Evolutionary conservation across 2,329 filamentous ascomycete genomes (phyloP).

Genomic region (Colletotrichum tofieldiae): DNA sequence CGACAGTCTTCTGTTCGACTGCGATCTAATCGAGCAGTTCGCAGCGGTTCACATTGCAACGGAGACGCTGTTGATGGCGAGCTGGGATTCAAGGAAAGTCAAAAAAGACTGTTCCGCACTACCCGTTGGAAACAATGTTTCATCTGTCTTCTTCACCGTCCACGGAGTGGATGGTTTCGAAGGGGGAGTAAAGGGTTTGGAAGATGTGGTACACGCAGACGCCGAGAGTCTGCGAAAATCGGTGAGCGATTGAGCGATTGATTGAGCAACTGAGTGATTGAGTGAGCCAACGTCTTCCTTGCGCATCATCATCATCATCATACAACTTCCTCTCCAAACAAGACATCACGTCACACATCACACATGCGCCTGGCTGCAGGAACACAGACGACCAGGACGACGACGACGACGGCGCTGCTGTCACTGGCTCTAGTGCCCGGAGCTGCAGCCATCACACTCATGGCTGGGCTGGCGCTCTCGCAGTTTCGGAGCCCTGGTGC

Average conservation of each 20-base stretch:
- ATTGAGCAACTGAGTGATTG: no score
- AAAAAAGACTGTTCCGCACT: constrained; percentile 19
- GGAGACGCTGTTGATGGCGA: constrained; percentile 1
- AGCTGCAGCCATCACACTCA: not conserved
- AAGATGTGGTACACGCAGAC: not conserved
- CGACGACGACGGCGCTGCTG: constrained; percentile 10
- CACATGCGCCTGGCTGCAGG: not conserved
- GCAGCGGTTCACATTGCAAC: constrained; percentile 5
- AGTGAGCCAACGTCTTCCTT: not conserved
- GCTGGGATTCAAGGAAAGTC: constrained; percentile 29
- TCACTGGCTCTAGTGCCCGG: constrained; percentile 7
- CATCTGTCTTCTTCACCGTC: not conserved
- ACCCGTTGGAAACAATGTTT: constrained; percentile 29
- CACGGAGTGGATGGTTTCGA: not conserved
- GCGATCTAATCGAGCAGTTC: constrained; percentile 24
- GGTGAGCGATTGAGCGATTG: not conserved
- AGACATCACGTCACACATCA: constrained; percentile 32
- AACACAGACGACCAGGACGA: not conserved
- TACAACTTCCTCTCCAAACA: constrained; percentile 35
- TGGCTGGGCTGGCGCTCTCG: constrained; percentile 15
- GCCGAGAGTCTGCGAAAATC: constrained; percentile 5
- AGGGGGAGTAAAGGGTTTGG: not conserved
- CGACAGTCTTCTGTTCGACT: not conserved
- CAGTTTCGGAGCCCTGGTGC: constrained; percentile 38
- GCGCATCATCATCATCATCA: constrained; percentile 10